phyloP scores from a whole-genome alignment of 352 stramenopile species.

The Globisporangium splendens region DNA sequence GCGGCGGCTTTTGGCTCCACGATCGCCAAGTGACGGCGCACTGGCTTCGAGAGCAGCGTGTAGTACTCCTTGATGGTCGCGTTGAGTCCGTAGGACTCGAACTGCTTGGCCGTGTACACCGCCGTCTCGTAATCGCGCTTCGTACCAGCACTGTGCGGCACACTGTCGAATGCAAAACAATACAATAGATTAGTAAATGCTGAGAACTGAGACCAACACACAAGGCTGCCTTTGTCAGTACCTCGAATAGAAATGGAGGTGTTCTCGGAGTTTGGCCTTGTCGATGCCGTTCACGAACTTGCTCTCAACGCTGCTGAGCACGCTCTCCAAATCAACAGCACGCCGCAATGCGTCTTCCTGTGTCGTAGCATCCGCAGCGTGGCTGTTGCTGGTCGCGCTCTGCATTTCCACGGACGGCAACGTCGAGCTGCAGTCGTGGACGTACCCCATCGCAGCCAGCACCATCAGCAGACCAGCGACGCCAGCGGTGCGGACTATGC shows the following conservation, averaged over 20 bases:
- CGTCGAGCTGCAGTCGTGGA: neutral
- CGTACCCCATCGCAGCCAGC: neutral
- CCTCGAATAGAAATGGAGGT: conserved; percentile 10
- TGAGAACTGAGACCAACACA: too few species aligned
- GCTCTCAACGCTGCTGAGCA: conserved; percentile 7
- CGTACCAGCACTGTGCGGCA: conserved; percentile 40
- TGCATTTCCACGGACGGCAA: neutral
- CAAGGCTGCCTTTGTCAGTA: too few species aligned
- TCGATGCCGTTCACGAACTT: conserved; percentile 8
- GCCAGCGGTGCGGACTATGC: neutral
- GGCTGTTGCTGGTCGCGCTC: neutral
- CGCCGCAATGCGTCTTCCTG: too few species aligned
- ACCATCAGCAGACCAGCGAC: conserved; percentile 4
- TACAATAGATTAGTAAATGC: too few species aligned
- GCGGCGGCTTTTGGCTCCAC: conserved; percentile 25
- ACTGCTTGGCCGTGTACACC: conserved; percentile 49
- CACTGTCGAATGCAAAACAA: neutral
- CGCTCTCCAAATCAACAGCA: neutral
- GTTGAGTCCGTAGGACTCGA: conserved; percentile 61
- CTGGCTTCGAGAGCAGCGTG: conserved; percentile 63
- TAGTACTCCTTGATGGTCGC: conserved; percentile 67
- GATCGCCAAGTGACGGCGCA: conserved; percentile 40
- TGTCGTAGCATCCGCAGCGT: neutral
- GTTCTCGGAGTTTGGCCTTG: conserved; percentile 9
- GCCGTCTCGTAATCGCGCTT: conserved; percentile 59